These are phyloP conservation scores for Melanopsichium pennsylvanicum DNA, from an alignment of 1,284 basidiomycete genomes.

Conservation along the genomic window DNA sequence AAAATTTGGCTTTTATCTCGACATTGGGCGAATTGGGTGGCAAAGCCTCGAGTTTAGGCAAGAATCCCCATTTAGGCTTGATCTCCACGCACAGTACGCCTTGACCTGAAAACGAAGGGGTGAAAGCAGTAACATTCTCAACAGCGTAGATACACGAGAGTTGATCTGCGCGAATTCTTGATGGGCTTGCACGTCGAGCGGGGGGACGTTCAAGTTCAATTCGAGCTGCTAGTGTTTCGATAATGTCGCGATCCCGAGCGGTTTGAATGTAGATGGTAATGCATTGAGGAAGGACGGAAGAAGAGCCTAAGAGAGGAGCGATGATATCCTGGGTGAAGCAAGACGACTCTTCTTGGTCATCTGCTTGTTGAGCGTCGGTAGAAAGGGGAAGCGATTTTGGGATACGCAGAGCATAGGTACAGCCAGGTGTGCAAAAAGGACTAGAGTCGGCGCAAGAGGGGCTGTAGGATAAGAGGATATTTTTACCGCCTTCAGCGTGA, in stretches of 20 bases:
- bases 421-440: slow-evolving; percentile 12
- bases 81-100: slow-evolving; percentile 38
- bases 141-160: slow-evolving; percentile 29
- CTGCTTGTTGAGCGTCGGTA: not conserved
- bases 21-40: slow-evolving; percentile 25
- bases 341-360: slow-evolving; percentile 23
- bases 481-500: slow-evolving; percentile 47
- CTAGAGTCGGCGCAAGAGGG: slow-evolving; percentile 5
- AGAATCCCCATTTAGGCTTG: slow-evolving; percentile 50
- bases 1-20: slow-evolving; percentile 35
- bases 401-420: slow-evolving; percentile 28
- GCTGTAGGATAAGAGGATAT: slow-evolving; percentile 34
- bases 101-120: not conserved
- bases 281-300: slow-evolving; percentile 9
- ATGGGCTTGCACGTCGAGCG: slow-evolving; percentile 7
- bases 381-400: slow-evolving; percentile 9
- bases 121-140: slow-evolving; percentile 33
- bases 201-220: slow-evolving; percentile 34
- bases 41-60: slow-evolving; percentile 14
- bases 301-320: slow-evolving; percentile 21
- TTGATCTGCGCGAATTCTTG: slow-evolving; percentile 27
- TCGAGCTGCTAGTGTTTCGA: slow-evolving; percentile 32
- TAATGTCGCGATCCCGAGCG: slow-evolving; percentile 8
- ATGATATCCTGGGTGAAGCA: slow-evolving; percentile 20
- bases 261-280: slow-evolving; percentile 14